Evolutionary conservation across 1,139 yeast species (phyloP).

Genomic region (Suhomyces taliae): DNA sequence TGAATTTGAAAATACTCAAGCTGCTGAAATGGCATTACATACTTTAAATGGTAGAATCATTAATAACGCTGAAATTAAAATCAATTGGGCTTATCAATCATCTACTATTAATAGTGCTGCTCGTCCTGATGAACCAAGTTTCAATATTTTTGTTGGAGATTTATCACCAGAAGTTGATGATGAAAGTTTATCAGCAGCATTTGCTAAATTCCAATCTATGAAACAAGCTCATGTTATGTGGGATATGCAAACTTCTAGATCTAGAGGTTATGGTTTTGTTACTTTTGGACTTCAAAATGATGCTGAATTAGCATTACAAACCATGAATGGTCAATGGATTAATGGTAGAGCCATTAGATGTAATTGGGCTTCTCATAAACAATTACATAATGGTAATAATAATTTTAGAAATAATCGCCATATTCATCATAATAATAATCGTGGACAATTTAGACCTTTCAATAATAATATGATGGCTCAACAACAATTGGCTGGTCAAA

Average conservation of each 20-base stretch:
- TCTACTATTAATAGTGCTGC: constrained; percentile 50
- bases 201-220: constrained; percentile 59
- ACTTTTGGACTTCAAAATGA: constrained; percentile 66
- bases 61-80: constrained; percentile 54
- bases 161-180: constrained; percentile 82
- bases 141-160: constrained; percentile 84
- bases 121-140: constrained; percentile 52
- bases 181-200: constrained; percentile 61
- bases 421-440: constrained; percentile 8
- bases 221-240: constrained; percentile 94
- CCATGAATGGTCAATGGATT: constrained; percentile 74
- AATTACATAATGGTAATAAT: constrained; percentile 18
- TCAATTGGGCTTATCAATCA: constrained; percentile 85
- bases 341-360: constrained; percentile 78
- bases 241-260: constrained; percentile 93
- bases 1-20: constrained; percentile 60
- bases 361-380: constrained; percentile 87
- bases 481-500: constrained; percentile 7
- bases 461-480: constrained; percentile 13
- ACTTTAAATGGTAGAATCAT: constrained; percentile 58
- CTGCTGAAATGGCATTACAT: constrained; percentile 64
- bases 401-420: constrained; percentile 6
- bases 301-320: constrained; percentile 70
- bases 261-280: constrained; percentile 93
- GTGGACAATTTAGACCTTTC: constrained; percentile 18